Evolutionary conservation across 176 grass and related monocot species (phyloP).

Genomic region (Hyparrhenia diplandra): DNA sequence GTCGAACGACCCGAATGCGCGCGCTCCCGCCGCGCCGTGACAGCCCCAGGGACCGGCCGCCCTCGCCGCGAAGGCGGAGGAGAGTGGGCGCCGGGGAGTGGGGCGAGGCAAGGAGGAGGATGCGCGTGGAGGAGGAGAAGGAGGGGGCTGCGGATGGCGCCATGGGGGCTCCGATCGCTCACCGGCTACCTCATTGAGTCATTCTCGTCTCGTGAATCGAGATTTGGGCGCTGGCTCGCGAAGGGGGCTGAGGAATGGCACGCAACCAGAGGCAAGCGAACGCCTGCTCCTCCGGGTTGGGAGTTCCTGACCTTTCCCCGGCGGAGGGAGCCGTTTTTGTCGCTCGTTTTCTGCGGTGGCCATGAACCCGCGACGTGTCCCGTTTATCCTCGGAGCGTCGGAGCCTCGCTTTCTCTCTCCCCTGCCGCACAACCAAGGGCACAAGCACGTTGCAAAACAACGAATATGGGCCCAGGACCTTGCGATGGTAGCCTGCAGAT

Average conservation of each 20-base stretch:
- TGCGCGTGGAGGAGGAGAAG: not conserved
- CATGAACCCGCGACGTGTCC: not conserved
- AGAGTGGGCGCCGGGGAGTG: not conserved
- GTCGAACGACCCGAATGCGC: slow-evolving; percentile 15
- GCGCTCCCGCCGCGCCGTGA: not conserved
- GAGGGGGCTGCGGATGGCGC: not conserved
- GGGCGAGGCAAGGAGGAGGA: slow-evolving; percentile 26
- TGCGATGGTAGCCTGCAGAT: not conserved
- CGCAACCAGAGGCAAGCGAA: not conserved
- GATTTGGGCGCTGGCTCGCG: not conserved
- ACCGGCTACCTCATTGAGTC: slow-evolving; percentile 19
- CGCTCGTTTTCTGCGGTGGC: not conserved
- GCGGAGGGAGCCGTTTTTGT: not conserved
- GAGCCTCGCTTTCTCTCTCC: not conserved
- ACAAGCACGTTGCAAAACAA: too few relatives aligned
- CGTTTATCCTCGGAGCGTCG: not conserved
- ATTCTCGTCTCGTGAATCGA: slow-evolving; percentile 14
- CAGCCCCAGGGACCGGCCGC: not conserved
- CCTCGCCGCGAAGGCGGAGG: not conserved
- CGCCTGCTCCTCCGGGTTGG: not conserved
- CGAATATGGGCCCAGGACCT: not conserved
- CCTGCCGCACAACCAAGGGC: not conserved
- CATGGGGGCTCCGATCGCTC: slow-evolving; percentile 6
- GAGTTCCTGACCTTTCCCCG: not conserved
- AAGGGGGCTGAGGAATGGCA: not conserved